Evolutionary conservation across 106 monocot genomes (phyloP), one percentile per base, ranked within the genome.

Genomic region (Iris macrosiphon): DNA sequence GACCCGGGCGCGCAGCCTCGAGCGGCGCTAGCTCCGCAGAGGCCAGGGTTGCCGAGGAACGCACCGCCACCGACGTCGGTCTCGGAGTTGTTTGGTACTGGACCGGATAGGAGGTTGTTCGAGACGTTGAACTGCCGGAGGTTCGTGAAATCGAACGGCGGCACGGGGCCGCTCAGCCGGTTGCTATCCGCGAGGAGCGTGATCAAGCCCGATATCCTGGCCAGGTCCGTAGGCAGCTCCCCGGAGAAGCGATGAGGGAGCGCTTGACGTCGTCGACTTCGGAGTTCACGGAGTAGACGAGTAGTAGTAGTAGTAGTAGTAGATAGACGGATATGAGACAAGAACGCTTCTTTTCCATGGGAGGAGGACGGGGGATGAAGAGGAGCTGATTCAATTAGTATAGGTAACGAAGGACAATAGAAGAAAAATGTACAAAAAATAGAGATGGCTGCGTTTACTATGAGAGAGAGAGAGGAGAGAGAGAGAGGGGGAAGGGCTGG

Each of bases 181-280:
- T 71, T 61, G 32, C 45, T 35, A 8, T 62, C 26, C 1, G 35
- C 61, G 14, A 57, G 31, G 43, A 77, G 55, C 1, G 41, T 24
- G 0, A 28, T 0, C 7, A 77, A 66, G 2, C 71, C 66, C 0
- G 66, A 62, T 23, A 66, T 66, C n/a, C 2, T 24, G 0, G 55
- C 15, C 19, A 62, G 15, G 24, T 60, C 64, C 9, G 55, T 43
- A 0, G 71, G 77, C 1, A 77, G 21, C 23, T 50, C 34, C 6
- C 77, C 77, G 61, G 66, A 71, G 62, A 77, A 77, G 31, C 38
- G 47, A 66, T 25, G 26, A 77, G 66, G 19, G 55, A 46, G 35
- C 0, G 38, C 61, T 18, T 60, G 8, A 66, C 17, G 23, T 40
- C n/a, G n/a, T n/a, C n/a, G n/a, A n/a, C n/a, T 7, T 53, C 63